phyloP scores from a whole-genome alignment of 768 basidiomycete genomes.

The Amanita pallidorosea region DNA sequence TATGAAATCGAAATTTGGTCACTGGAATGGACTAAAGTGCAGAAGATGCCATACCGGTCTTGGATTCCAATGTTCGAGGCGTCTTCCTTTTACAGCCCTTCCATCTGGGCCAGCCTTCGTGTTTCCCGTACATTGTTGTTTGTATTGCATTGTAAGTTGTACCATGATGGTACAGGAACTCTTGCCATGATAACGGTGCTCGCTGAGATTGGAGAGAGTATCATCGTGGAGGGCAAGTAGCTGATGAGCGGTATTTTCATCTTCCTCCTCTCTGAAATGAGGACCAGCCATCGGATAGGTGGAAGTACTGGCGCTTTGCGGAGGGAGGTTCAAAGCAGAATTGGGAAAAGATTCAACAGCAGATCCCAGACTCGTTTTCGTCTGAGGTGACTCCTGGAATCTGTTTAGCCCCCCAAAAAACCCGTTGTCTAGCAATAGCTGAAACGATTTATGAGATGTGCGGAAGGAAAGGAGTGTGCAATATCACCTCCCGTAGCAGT shows the following conservation, averaged over 20 bases:
- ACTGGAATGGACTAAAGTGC: not conserved
- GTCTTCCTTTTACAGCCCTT: constrained; percentile 10
- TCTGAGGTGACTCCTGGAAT: constrained; percentile 13
- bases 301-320: constrained; percentile 18
- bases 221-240: constrained; percentile 25
- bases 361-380: constrained; percentile 10
- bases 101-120: constrained; percentile 9
- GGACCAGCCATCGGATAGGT: constrained; percentile 16
- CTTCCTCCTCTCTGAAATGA: constrained; percentile 14
- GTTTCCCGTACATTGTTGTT: constrained; percentile 40
- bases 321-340: not conserved
- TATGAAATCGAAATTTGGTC: constrained; percentile 6
- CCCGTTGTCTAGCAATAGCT: constrained; percentile 58
- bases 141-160: constrained; percentile 44
- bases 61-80: constrained; percentile 27
- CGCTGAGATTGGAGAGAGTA: constrained; percentile 18
- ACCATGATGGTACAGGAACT: constrained; percentile 44
- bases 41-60: constrained; percentile 19
- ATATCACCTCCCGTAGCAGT: constrained; percentile 30
- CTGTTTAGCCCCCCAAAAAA: constrained; percentile 43
- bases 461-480: not conserved
- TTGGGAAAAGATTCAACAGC: constrained; percentile 6
- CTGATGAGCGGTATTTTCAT: constrained; percentile 25
- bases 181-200: constrained; percentile 42
- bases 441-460: not conserved